Base-by-base conservation (phyloP, 768 basidiomycete species). In the Amanita jacksonii region DNA sequence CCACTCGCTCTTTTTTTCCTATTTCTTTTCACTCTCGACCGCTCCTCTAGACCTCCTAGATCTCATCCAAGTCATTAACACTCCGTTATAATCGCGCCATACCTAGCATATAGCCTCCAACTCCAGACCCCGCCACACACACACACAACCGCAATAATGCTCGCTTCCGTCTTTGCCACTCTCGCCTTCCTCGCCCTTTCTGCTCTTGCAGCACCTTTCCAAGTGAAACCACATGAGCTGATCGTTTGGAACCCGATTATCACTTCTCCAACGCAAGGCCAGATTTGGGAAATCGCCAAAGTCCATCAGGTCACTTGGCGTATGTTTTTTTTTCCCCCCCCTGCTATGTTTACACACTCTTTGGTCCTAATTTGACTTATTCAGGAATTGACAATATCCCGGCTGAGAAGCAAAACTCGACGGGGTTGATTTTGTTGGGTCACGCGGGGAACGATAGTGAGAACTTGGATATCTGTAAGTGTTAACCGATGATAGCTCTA, bases 391-490 rank as follows among this genome's bases (percentile, higher is more conserved):
- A 8, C 15, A 42, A 59, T 31, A 53, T 79, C 38, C 76, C 75
- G 12, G 3, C 37, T 1, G 60, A 63, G 28, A 57, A 58, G 19
- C 27, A 43, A 41, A 55, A 61, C 48, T 55, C 58, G 23, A 61
- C 55, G 3, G 62, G 74, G 15, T 19, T 52, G 20, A 48, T 77
- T 32, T 40, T 76, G 6, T 60, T 79, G 38, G 77, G 76, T 13
- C 57, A 56, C 48, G 15, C 46, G 5, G 41, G 48, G 9, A 50
- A 52, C 36, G 40, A 54, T 25, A 72, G 66, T 42, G 75, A 78
- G 49, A 65, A 77, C 50, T 53, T 77, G 52, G 63, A 77, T 42
- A 57, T 60, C 19, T 5, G 76, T 74, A 45, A 43, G 73, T 58
- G 25, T 18, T 13, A n/a, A n/a, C n/a, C n/a, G n/a, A n/a, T n/a